phyloP scores from a whole-genome alignment of 441 rosid species.

The Melastoma candidum region DNA sequence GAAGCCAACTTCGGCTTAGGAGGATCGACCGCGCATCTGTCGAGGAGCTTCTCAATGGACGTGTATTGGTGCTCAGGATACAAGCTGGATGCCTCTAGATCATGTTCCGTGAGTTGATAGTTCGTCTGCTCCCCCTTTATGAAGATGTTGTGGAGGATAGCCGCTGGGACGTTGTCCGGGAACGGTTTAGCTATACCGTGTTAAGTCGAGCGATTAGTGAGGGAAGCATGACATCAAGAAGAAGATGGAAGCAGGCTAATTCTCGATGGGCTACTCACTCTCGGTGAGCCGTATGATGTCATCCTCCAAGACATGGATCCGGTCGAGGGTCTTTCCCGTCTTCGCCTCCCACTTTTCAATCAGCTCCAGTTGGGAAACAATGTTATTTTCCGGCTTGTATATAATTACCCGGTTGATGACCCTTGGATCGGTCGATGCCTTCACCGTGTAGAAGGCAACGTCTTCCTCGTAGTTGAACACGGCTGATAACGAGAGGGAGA shows the following conservation, averaged over 20 bases:
- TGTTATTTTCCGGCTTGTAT: constrained; percentile 17
- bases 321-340: constrained; percentile 16
- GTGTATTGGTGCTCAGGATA: constrained; percentile 31
- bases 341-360: constrained; percentile 28
- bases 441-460: constrained; percentile 12
- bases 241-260: not conserved
- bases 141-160: constrained; percentile 29
- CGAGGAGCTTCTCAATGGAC: constrained; percentile 24
- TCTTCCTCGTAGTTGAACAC: constrained; percentile 23
- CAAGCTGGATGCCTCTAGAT: constrained; percentile 28
- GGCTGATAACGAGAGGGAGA: constrained; percentile 10
- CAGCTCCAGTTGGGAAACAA: constrained; percentile 23
- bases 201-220: not conserved
- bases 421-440: constrained; percentile 25
- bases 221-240: not conserved
- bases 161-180: constrained; percentile 26
- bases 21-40: constrained; percentile 23
- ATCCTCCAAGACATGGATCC: constrained; percentile 20
- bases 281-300: constrained; percentile 17
- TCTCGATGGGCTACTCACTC: constrained; percentile 12
- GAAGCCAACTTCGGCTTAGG: constrained; percentile 21
- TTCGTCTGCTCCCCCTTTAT: constrained; percentile 33
- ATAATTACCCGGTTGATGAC: constrained; percentile 20
- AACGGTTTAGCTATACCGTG: constrained; percentile 19
- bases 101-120: constrained; percentile 21